phyloP scores from a whole-genome alignment of 1,284 basidiomycete species.

The Sutorius eximius region DNA sequence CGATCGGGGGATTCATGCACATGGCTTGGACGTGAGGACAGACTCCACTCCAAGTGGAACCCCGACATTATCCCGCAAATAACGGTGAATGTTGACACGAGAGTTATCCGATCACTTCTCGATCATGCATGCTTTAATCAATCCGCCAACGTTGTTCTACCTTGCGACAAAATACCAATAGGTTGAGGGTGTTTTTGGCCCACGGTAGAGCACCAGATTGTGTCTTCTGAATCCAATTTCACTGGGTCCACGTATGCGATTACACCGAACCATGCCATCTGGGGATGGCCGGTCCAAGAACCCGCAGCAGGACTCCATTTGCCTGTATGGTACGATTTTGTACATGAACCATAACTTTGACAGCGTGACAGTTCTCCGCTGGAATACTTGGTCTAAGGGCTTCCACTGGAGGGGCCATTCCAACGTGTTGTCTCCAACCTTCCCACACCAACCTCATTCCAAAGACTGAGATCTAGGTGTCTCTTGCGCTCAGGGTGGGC shows the following conservation, averaged over 20 bases:
- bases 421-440: neutral
- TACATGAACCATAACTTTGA: neutral
- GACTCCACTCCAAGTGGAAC: neutral
- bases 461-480: neutral
- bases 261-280: neutral
- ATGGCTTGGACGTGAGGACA: neutral
- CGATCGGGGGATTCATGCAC: neutral
- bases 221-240: neutral
- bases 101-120: neutral
- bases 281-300: neutral
- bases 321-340: neutral
- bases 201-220: neutral
- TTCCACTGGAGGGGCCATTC: neutral
- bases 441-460: neutral
- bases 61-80: neutral
- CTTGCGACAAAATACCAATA: constrained; percentile 38
- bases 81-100: neutral
- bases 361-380: neutral
- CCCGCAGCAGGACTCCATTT: neutral
- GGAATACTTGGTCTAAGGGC: neutral
- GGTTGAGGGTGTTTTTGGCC: constrained; percentile 16
- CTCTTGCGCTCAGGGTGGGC: neutral
- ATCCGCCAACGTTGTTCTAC: constrained; percentile 56
- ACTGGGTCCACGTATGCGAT: neutral
- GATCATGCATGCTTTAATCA: constrained; percentile 47